Base-by-base conservation (phyloP, 2,329 filamentous ascomycete species). In the Aspergillus glaucus region DNA sequence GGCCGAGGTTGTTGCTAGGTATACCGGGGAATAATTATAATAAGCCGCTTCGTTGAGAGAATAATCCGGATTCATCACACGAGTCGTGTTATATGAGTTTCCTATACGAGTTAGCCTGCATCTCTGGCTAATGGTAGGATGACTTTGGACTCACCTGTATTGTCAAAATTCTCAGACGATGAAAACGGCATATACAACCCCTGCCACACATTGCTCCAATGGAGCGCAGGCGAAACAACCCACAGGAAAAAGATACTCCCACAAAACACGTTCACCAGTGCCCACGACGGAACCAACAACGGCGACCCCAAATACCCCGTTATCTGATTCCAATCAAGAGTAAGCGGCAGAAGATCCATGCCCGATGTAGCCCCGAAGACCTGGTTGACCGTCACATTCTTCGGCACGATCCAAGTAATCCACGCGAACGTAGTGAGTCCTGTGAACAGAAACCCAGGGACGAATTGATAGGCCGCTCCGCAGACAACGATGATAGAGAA, bases 211-310 rank as follows among this genome's bases (percentile, higher is more conserved):
- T 81, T 81, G 3, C 73, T 77, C 60, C 83, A 88, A 62, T 88
- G 84, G 19, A 87, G 68, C 9, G 75, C 65, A 0, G 79, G 74
- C 0, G 79, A 72, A 5, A 76, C 67, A 14, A 84, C 61, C 47
- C 86, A 74, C 53, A 80, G 85, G 63, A 86, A 86, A 2, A 77
- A 47, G 1, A 84, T 72, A 10, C 85, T 76, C n/a, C 82, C 81
- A 40, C 84, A 78, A 24, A 84, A 69, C 0, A 82, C 85, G 61
- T 87, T 88, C 48, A 81, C 79, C 52, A 87, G 85, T 5, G 84
- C 84, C 64, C 83, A 80, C 75, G 82, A 85, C 7, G 84, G 84
- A 6, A 82, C 79, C 30, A 86, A 80, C 17, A 87, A 67, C 14
- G 83, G 84, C 4, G 79, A 83, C 17, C 77, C 77, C 28, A 83